A percentile compares a stretch with the other conserved stretches of the same genome.
Evolutionary conservation across 176 grass and related monocot species (phyloP).

Genomic region (Dactylis glomerata): DNA sequence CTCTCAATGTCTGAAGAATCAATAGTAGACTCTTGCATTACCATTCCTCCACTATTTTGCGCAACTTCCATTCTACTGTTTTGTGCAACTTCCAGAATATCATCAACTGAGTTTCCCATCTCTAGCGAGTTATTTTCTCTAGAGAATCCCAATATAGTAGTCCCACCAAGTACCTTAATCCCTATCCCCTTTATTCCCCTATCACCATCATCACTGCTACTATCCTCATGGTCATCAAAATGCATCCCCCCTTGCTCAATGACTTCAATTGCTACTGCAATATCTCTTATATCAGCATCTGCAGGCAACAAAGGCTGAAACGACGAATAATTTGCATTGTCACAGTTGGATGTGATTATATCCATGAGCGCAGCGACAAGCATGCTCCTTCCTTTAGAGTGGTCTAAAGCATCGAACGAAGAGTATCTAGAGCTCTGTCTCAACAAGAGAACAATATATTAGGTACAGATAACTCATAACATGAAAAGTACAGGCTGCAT

Average conservation of each 20-base stretch:
- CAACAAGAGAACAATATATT: constrained; percentile 24
- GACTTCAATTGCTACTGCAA: constrained; percentile 82
- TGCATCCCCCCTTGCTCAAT: constrained; percentile 90
- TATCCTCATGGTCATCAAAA: constrained; percentile 63
- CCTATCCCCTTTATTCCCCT: constrained; percentile 80
- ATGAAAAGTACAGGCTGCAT: not conserved
- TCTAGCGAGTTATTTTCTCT: constrained; percentile 36
- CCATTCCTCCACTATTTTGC: not conserved
- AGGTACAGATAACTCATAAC: not conserved
- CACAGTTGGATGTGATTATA: constrained; percentile 87
- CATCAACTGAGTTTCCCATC: constrained; percentile 30
- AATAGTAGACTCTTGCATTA: constrained; percentile 28
- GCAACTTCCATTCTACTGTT: constrained; percentile 23
- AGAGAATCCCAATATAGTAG: constrained; percentile 90
- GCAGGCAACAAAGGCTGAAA: constrained; percentile 71
- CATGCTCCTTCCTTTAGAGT: constrained; percentile 93
- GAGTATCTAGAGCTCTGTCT: constrained; percentile 69
- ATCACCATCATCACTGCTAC: constrained; percentile 52
- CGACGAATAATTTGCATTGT: constrained; percentile 57
- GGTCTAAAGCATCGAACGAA: constrained; percentile 61
- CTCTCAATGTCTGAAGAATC: constrained; percentile 36
- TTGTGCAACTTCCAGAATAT: constrained; percentile 23
- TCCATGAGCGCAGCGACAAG: constrained; percentile 98
- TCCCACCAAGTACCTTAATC: constrained; percentile 91
- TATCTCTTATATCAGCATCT: constrained; percentile 77